Evolutionary conservation across 2,329 filamentous ascomycete species (phyloP).

Genomic region (Aspergillus proliferans): DNA sequence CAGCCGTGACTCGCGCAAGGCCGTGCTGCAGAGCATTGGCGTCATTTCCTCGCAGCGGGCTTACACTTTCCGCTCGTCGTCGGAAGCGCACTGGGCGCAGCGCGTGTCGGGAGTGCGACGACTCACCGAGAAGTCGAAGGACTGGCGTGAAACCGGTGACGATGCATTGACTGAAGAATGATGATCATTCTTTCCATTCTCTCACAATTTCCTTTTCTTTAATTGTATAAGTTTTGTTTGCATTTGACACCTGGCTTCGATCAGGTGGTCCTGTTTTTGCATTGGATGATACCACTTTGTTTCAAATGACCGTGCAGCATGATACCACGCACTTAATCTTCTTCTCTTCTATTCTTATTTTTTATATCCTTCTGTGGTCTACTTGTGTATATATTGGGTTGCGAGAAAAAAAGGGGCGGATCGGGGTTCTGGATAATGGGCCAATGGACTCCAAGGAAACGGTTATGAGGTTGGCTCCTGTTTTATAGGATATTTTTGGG

Average conservation of each 20-base stretch:
- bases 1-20: conserved; percentile 86
- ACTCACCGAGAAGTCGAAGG: conserved; percentile 74
- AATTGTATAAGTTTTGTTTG: conserved; percentile 9
- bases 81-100: conserved; percentile 82
- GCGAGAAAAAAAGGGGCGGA: no score
- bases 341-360: conserved; percentile 2
- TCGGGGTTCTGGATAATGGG: no score
- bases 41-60: conserved; percentile 92
- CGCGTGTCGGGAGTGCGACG: conserved; percentile 74
- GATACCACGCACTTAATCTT: conserved; percentile 23
- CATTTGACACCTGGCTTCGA: background rate
- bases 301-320: conserved; percentile 28
- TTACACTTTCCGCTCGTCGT: conserved; percentile 85
- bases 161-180: conserved; percentile 59
- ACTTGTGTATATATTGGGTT: conserved; percentile 4
- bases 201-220: conserved; percentile 4
- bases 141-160: conserved; percentile 83
- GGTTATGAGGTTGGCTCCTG: no score
- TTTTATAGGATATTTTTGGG: no score
- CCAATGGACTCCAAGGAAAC: no score
- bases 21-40: conserved; percentile 90
- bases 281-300: conserved; percentile 38
- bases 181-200: conserved; percentile 4
- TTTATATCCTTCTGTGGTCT: background rate
- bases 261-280: conserved; percentile 3